A percentile compares a stretch with the other conserved stretches of the same genome.
These are phyloP conservation scores for Pythium graminicola DNA, from an alignment of 352 stramenopile genomes.

Conservation along the genomic window DNA sequence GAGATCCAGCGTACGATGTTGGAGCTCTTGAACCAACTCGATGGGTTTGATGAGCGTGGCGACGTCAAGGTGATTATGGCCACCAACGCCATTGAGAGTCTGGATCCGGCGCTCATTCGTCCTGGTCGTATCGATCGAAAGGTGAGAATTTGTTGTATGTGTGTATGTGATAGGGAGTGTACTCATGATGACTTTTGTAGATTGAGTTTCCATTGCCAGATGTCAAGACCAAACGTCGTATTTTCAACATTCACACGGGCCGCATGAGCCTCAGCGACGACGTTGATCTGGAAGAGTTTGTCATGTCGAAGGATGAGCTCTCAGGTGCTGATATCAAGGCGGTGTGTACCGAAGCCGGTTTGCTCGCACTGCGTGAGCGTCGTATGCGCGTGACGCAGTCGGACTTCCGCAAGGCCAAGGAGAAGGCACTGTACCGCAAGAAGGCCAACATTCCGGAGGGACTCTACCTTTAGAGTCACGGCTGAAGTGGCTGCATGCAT, in stretches of 20 bases:
- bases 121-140: conserved; percentile 99
- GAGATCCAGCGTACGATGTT: conserved; percentile 99
- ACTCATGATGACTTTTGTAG: conserved; percentile 25
- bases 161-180: neutral
- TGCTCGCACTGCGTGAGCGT: conserved; percentile 99
- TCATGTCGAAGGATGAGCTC: conserved; percentile 99
- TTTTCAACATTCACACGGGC: conserved; percentile 98
- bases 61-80: conserved; percentile 99
- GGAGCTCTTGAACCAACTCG: conserved; percentile 99
- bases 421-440: conserved; percentile 68
- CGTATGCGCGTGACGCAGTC: conserved; percentile 99
- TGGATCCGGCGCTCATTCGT: conserved; percentile 98
- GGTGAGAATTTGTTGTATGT: conserved; percentile 25
- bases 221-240: conserved; percentile 99
- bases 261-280: conserved; percentile 98
- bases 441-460: conserved; percentile 98
- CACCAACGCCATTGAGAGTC: conserved; percentile 98
- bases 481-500: neutral
- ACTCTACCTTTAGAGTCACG: conserved; percentile 93
- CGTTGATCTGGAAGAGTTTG: conserved; percentile 99
- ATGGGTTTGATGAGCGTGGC: conserved; percentile 99
- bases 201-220: conserved; percentile 99
- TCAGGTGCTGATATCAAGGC: conserved; percentile 99
- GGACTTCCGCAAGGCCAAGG: conserved; percentile 99
- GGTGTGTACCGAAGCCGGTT: conserved; percentile 93